Conservation (phyloP, 805 yeast genomes). For the Suhomyces prunicola region DNA sequence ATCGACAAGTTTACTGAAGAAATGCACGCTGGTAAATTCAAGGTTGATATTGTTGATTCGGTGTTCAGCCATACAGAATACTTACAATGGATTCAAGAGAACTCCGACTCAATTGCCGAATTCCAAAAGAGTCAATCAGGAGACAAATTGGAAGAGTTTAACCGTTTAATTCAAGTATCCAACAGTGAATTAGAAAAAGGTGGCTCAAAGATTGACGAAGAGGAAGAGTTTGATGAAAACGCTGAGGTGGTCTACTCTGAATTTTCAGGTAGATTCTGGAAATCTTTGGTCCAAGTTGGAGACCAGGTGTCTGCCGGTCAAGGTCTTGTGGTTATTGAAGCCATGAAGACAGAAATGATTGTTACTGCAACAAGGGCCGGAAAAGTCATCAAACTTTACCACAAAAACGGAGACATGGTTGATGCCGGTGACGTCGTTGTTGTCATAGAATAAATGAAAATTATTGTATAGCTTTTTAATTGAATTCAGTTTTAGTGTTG, state of each 20-base stretch:
- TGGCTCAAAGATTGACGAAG: slow-evolving; percentile 41
- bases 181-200: slow-evolving; percentile 67
- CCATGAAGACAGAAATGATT: slow-evolving; percentile 98
- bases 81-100: slow-evolving; percentile 70
- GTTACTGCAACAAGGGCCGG: slow-evolving; percentile 72
- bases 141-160: slow-evolving; percentile 82
- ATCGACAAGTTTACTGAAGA: slow-evolving; percentile 69
- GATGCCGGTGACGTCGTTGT: slow-evolving; percentile 96
- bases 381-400: slow-evolving; percentile 68
- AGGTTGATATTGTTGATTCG: slow-evolving; percentile 69
- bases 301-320: slow-evolving; percentile 71
- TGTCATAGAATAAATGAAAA: slow-evolving; percentile 50
- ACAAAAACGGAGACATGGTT: slow-evolving; percentile 90
- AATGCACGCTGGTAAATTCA: slow-evolving; percentile 75
- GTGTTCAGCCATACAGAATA: slow-evolving; percentile 83
- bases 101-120: slow-evolving; percentile 67
- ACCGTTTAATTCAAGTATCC: slow-evolving; percentile 74
- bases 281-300: slow-evolving; percentile 77
- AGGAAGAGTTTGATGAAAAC: slow-evolving; percentile 65
- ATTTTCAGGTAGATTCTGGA: slow-evolving; percentile 97
- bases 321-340: slow-evolving; percentile 86
- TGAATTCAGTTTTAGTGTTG: background rate
- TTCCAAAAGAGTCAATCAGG: slow-evolving; percentile 70
- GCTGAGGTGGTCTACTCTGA: slow-evolving; percentile 89
- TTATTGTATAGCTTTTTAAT: background rate